A percentile compares a stretch with the other conserved stretches of the same genome.
Conservation (phyloP, 805 yeast genomes). For the Wickerhamomyces mucosus region DNA sequence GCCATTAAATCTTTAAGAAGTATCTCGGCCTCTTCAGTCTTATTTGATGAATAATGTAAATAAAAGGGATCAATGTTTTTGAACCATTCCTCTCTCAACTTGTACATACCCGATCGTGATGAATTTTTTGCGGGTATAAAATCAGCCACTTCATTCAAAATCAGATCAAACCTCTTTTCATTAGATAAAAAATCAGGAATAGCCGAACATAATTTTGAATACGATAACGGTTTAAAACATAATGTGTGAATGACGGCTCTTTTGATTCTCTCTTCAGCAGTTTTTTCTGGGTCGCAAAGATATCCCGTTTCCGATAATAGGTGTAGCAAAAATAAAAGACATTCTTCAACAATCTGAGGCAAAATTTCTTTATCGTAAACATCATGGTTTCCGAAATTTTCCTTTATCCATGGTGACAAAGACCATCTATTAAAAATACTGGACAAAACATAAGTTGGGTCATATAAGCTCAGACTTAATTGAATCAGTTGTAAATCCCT, state of each 20-base stretch:
- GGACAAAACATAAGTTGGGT: conserved; percentile 46
- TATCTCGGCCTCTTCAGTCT: conserved; percentile 74
- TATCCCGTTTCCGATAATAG: conserved; percentile 59
- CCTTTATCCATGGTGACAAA: conserved; percentile 42
- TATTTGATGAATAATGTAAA: conserved; percentile 66
- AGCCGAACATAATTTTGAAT: conserved; percentile 55
- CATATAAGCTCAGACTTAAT: conserved; percentile 40
- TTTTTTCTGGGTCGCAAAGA: conserved; percentile 39
- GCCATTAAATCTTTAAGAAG: conserved; percentile 44
- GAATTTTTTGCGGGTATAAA: conserved; percentile 52
- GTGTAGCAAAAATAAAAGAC: conserved; percentile 56
- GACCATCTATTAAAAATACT: conserved; percentile 66
- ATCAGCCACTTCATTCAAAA: conserved; percentile 46
- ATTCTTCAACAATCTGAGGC: conserved; percentile 71
- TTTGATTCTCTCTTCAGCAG: conserved; percentile 40
- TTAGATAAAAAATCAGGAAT: conserved; percentile 70
- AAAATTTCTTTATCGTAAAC: conserved; percentile 36
- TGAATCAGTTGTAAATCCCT: conserved; percentile 75
- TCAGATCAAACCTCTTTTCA: conserved; percentile 65
- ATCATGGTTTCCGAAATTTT: conserved; percentile 28
- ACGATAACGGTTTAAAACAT: conserved; percentile 67
- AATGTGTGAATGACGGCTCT: conserved; percentile 75
- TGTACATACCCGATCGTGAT: conserved; percentile 54
- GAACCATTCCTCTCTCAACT: conserved; percentile 47
- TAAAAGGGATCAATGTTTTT: conserved; percentile 72